Evolutionary conservation across 345 rosid genomes (phyloP), one percentile per base, ranked within the genome.

Genomic region (Durio zibethinus): DNA sequence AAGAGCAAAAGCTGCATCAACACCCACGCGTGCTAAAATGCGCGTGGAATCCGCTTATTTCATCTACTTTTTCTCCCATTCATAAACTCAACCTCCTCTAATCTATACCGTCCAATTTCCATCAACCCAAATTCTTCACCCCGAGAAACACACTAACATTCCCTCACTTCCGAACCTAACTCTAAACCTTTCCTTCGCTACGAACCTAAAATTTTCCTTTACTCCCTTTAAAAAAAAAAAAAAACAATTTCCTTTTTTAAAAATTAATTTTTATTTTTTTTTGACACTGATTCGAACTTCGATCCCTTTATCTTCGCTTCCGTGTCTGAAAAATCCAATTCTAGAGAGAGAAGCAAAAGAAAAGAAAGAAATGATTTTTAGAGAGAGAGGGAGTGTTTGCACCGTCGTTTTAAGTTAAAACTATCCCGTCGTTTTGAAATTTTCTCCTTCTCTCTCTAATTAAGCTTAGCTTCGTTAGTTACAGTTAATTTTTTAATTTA

Each of bases 41-140:
- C 89, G 89, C 89, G 91, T 88, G 87, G 77, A 61, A 68, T 77
- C 57, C 62, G 79, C 74, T 73, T 20, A 50, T 35, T 67, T 73
- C 74, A 36, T n/a, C 67, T 63, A 16, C 80, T 76, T 63, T 79
- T 82, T 80, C 45, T 75, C 61, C 40, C 36, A 66, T 57, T 42
- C 47, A 56, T 42, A 75, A 25, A 78, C 47, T 54, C 80, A 69
- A 31, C 80, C 48, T 65, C 80, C 53, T 71, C 15, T 21, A 76
- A 79, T 62, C 76, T 4, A 0, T 1, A 69, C 76, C 84, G 84
- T 73, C 14, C 59, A 31, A 29, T 78, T 80, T 50, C 11, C 43
- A 85, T 80, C 79, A 31, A 8, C 5, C 20, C 7, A 0, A 6
- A 4, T 10, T 27, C 25, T 43, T 50, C 68, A 52, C 73, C 73